phyloP scores from a whole-genome alignment of 805 yeast species.

The Candida tammaniensis region DNA sequence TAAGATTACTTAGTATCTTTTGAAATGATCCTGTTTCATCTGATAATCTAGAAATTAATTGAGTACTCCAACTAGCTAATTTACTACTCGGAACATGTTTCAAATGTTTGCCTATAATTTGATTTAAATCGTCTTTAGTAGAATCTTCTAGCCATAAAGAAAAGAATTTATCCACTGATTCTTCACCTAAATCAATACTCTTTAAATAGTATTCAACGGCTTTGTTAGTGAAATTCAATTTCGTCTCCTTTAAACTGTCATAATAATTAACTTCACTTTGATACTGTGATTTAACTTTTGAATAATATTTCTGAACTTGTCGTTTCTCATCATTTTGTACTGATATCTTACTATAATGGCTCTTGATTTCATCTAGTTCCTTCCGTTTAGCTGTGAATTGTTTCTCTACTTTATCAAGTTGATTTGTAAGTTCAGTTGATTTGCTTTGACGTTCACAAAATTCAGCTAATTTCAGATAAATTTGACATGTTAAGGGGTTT shows the following conservation, averaged over 20 bases:
- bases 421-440: conserved; percentile 41
- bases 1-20: conserved; percentile 42
- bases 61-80: conserved; percentile 79
- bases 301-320: conserved; percentile 51
- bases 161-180: conserved; percentile 66
- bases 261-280: conserved; percentile 50
- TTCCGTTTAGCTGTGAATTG: conserved; percentile 39
- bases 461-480: conserved; percentile 46
- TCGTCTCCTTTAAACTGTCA: conserved; percentile 32
- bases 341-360: conserved; percentile 38
- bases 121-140: conserved; percentile 41
- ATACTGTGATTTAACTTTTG: conserved; percentile 47
- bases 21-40: conserved; percentile 55
- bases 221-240: conserved; percentile 43
- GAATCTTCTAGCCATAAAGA: conserved; percentile 78
- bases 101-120: conserved; percentile 35
- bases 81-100: conserved; percentile 52
- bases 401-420: conserved; percentile 38
- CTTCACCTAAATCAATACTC: conserved; percentile 46
- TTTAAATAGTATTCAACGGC: conserved; percentile 60
- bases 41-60: conserved; percentile 67
- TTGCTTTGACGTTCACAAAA: conserved; percentile 70
- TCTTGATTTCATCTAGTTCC: conserved; percentile 51
- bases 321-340: conserved; percentile 46
- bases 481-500: conserved; percentile 2